Evolutionary conservation across 768 basidiomycete genomes (phyloP), one percentile per base, ranked within the genome.

Genomic region (Hygrocybe punicea): DNA sequence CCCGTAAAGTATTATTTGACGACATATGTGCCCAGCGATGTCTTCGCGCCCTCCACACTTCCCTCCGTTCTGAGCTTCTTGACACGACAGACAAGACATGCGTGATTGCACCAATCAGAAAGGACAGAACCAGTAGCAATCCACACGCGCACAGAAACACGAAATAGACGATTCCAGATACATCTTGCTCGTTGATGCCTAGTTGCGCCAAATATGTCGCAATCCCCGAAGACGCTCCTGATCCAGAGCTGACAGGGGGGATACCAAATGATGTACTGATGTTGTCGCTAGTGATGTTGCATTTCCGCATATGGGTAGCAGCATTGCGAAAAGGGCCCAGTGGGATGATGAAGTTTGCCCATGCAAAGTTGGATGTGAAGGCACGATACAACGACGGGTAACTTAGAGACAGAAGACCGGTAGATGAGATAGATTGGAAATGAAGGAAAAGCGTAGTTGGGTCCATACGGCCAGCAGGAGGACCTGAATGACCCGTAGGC

Each of bases 291-390:
- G 4, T 10, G 13, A 55, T 10, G 44, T 55, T 19, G 39, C 53
- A 55, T 35, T 47, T 45, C 6, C 95, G 85, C 86, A 95, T 88
- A 61, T 73, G 78, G 65, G 91, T 84, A 63, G 97, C 93, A 17
- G 90, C 83, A 21, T 70, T 66, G 64, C 97, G 90, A 51, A 97
- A 76, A 13, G 78, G 71, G 8, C 84, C 83, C 10, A 70, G 2
- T 78, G 65, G 1, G 82, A 81, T 6, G 73, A 70, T 53, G 91
- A 82, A 14, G 98, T 73, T 71, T 0, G 90, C 80, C 94, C 93
- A 98, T 1, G 86, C 83, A 62, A 96, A 97, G 65, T 98, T 98
- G 65, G 86, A 76, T 2, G 89, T 78, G 63, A 86, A 98, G 23
- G 87, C 81, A 50, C 84, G 80, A 71, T 93, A 98, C 11, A 87